Base-by-base conservation (phyloP, 1,139 yeast genomes). In the Yamadazyma buinensis region DNA sequence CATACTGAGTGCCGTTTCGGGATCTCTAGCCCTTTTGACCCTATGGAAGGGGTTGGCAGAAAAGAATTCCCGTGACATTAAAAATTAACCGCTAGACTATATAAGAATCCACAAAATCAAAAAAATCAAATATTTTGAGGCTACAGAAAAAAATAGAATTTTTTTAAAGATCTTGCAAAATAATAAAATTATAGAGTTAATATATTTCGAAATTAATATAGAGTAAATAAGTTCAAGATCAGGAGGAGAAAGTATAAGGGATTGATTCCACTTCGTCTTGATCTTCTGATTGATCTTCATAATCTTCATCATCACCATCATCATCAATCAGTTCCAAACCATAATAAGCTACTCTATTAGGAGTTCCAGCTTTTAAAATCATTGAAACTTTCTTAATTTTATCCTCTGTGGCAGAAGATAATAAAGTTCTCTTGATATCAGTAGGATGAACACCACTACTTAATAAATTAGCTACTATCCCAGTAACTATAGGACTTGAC, bases 401-500 rank as follows among this genome's bases (percentile, higher is more conserved):
- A 7, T 59, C 61, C 23, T 52, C 51, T 7, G 64, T 49, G 2
- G 74, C 59, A 39, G 57, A 38, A 0, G 61, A 61, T 12, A 72
- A 59, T 28, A 80, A 51, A 27, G 46, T 59, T 11, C 49, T 46
- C 43, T 63, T 67, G 4, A 79, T 62, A 17, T 67, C 65, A 0
- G 42, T 43, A 0, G 72, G 61, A 0, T 61, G 48, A 4, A 77
- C 61, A 0, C 95, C 95, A 43, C 67, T 61, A 29, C 85, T 79
- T 42, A 87, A 57, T 31, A 59, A 30, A 49, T 77, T 72, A 0
- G 90, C 92, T 2, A 72, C 77, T 26, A 84, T 49, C 0, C 96
- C 97, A 0, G 92, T 69, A 6, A 85, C 84, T 2, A 79, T 67
- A 0, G 96, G 96, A 1, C 95, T 71, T 0, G 95, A 80, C 87